A percentile compares a stretch with the other conserved stretches of the same genome.
Conservation (phyloP, 768 basidiomycete species). For the Collybia mongolica region DNA sequence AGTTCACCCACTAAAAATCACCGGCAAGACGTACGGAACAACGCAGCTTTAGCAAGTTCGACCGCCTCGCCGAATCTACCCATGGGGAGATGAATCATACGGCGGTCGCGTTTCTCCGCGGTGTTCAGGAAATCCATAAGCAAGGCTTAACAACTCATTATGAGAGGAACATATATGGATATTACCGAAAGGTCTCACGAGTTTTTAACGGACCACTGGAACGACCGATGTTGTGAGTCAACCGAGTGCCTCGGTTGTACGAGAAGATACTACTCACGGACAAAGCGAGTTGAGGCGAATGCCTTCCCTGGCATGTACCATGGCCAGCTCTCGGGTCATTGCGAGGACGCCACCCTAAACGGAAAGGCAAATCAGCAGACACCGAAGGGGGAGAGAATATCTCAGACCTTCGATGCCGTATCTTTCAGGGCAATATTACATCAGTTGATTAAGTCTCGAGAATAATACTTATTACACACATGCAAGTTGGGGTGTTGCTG, state of each 20-base stretch:
- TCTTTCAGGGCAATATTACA: constrained; percentile 43
- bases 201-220: constrained; percentile 91
- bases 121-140: constrained; percentile 99
- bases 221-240: constrained; percentile 8
- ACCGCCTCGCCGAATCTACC: constrained; percentile 97
- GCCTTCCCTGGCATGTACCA: constrained; percentile 97
- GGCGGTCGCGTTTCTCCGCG: constrained; percentile 88
- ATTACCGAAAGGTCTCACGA: constrained; percentile 47
- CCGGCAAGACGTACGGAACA: constrained; percentile 74
- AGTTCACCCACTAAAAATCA: background rate
- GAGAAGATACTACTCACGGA: constrained; percentile 59
- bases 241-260: background rate
- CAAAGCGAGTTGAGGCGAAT: constrained; percentile 95
- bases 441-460: constrained; percentile 10
- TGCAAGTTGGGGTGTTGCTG: constrained; percentile 97
- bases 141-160: constrained; percentile 56
- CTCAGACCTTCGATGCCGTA: constrained; percentile 84
- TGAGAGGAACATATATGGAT: constrained; percentile 3
- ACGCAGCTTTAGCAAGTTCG: constrained; percentile 88
- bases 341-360: constrained; percentile 91
- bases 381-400: constrained; percentile 1
- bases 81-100: constrained; percentile 91
- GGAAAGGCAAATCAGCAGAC: constrained; percentile 4
- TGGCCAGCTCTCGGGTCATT: constrained; percentile 96
- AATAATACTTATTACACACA: constrained; percentile 45